These are phyloP conservation scores for Leucogyrophana mollusca DNA, from an alignment of 768 basidiomycete species.

Conservation along the genomic window DNA sequence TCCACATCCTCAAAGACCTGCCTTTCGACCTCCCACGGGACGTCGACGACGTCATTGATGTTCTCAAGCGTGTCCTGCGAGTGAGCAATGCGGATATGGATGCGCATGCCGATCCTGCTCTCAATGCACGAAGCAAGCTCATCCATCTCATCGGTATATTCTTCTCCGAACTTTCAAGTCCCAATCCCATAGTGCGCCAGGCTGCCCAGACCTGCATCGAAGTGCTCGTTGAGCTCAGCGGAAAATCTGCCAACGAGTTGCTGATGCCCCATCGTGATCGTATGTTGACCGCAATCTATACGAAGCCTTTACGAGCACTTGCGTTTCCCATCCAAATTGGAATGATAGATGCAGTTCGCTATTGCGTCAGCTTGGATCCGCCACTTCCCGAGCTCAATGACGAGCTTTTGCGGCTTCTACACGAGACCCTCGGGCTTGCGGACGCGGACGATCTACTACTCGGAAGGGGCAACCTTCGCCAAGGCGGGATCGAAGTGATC, in stretches of 20 bases:
- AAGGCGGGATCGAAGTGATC: slow-evolving; percentile 76
- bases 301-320: slow-evolving; percentile 93
- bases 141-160: slow-evolving; percentile 77
- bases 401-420: slow-evolving; percentile 85
- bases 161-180: slow-evolving; percentile 84
- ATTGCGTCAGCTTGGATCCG: slow-evolving; percentile 86
- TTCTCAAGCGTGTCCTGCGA: slow-evolving; percentile 66
- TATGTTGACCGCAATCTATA: slow-evolving; percentile 86
- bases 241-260: slow-evolving; percentile 73
- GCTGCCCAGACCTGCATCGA: slow-evolving; percentile 81
- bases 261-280: slow-evolving; percentile 83
- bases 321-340: slow-evolving; percentile 96
- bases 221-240: slow-evolving; percentile 71
- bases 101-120: slow-evolving; percentile 40
- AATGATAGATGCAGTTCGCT: slow-evolving; percentile 95
- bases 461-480: slow-evolving; percentile 71
- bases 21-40: slow-evolving; percentile 86
- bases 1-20: slow-evolving; percentile 93
- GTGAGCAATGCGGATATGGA: slow-evolving; percentile 56
- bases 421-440: slow-evolving; percentile 92
- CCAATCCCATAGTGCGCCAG: slow-evolving; percentile 81
- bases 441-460: slow-evolving; percentile 92
- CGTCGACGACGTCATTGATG: slow-evolving; percentile 73
- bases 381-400: slow-evolving; percentile 91
- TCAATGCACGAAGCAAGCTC: slow-evolving; percentile 51